phyloP scores from a whole-genome alignment of 2,329 filamentous ascomycete genomes.

The Whalleya microplaca region DNA sequence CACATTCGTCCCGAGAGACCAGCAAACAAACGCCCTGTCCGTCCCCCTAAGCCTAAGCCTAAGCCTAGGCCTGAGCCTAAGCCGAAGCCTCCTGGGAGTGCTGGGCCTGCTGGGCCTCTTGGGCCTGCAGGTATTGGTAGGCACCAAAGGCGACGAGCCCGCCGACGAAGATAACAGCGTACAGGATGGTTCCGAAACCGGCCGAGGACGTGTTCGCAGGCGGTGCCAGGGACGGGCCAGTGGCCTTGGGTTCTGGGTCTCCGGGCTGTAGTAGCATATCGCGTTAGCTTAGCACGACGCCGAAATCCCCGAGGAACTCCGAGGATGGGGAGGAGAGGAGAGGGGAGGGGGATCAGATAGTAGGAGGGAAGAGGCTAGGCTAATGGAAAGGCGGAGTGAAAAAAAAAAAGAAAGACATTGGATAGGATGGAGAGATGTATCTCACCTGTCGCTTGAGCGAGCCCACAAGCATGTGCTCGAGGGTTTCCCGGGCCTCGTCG shows the following conservation, averaged over 20 bases:
- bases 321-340: conserved; percentile 1
- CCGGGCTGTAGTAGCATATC: conserved; percentile 60
- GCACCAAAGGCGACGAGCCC: conserved; percentile 76
- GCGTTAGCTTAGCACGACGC: not conserved
- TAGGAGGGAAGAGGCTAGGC: conserved; percentile 9
- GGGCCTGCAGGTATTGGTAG: conserved; percentile 82
- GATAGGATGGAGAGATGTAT: no score
- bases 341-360: conserved; percentile 1
- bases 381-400: no score
- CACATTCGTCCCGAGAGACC: conserved; percentile 3
- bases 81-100: no score
- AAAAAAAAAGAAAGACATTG: no score
- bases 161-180: conserved; percentile 78
- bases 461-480: conserved; percentile 76
- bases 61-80: no score
- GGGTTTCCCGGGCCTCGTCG: conserved; percentile 95
- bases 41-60: no score
- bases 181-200: conserved; percentile 76
- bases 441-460: conserved; percentile 79
- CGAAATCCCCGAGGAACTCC: not conserved
- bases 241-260: conserved; percentile 74
- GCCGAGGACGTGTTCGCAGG: conserved; percentile 53
- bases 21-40: no score
- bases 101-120: conserved; percentile 41
- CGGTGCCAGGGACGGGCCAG: conserved; percentile 52